Conservation (phyloP, 192 early-diverging fungal genomes). For the Coemansia umbellata region DNA sequence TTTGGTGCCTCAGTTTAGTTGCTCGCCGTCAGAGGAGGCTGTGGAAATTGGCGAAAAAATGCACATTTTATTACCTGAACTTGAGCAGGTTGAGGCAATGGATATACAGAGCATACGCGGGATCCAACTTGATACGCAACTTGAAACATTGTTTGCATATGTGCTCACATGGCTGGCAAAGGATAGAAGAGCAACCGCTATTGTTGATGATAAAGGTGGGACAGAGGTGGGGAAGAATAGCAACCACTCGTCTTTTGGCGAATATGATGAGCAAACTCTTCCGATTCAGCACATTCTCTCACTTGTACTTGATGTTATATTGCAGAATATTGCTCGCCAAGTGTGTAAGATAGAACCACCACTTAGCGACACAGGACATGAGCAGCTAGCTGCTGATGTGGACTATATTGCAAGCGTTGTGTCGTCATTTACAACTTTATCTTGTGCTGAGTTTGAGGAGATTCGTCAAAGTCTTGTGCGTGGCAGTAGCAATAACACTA, state of each 20-base stretch:
- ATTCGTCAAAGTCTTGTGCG: constrained; percentile 1
- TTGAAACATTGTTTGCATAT: constrained; percentile 3
- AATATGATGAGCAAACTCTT: not conserved
- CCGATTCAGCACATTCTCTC: constrained; percentile 30
- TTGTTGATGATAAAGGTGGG: not conserved
- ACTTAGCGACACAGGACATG: constrained; percentile 15
- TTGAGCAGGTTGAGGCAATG: constrained; percentile 40
- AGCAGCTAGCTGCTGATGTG: constrained; percentile 32
- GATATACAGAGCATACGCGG: constrained; percentile 21
- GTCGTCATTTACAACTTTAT: constrained; percentile 10
- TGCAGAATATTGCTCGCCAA: constrained; percentile 12
- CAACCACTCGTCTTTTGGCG: not conserved
- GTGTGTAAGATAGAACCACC: constrained; percentile 23
- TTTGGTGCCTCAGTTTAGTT: constrained; percentile 30
- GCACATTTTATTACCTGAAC: constrained; percentile 45
- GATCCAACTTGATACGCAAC: not conserved
- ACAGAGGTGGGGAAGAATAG: too few relatives aligned
- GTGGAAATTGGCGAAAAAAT: constrained; percentile 48
- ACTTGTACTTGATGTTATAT: constrained; percentile 24
- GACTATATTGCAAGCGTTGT: constrained; percentile 42
- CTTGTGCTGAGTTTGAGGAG: constrained; percentile 15
- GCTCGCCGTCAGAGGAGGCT: constrained; percentile 44
- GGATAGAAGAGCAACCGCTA: not conserved
- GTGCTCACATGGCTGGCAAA: constrained; percentile 4
- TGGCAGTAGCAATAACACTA: too few relatives aligned